Evolutionary conservation across 106 monocot genomes (phyloP).

Genomic region (Phalaenopsis equestris): DNA sequence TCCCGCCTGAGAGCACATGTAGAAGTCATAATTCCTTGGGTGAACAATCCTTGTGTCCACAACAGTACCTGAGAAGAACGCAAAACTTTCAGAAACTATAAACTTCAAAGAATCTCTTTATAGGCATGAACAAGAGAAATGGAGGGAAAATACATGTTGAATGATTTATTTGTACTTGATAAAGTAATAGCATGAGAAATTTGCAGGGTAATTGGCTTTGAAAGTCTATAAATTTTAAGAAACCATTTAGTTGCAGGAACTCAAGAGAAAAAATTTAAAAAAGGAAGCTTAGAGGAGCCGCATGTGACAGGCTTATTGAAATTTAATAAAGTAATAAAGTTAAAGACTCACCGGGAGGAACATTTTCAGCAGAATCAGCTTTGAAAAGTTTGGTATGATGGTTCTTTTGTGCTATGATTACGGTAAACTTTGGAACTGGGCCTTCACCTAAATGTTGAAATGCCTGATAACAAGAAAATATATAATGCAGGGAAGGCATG

Average conservation of each 20-base stretch:
- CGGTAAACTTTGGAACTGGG: conserved; percentile 44
- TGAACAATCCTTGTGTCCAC: conserved; percentile 66
- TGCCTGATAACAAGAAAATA: conserved; percentile 30
- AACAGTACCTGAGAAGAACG: conserved; percentile 44
- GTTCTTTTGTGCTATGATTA: conserved; percentile 71
- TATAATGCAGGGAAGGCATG: neutral
- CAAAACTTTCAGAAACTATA: neutral
- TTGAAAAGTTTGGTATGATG: conserved; percentile 77
- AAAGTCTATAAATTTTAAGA: neutral
- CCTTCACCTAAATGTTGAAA: conserved; percentile 46
- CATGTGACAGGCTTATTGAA: neutral
- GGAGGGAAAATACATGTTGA: neutral
- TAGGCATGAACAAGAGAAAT: neutral
- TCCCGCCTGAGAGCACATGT: conserved; percentile 75
- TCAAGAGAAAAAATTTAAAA: neutral
- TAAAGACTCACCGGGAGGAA: conserved; percentile 52
- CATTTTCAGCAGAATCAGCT: conserved; percentile 42
- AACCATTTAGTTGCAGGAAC: neutral
- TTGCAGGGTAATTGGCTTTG: neutral
- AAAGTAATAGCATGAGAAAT: neutral
- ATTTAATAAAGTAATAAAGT: neutral
- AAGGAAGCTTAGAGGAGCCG: neutral
- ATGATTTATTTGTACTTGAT: neutral
- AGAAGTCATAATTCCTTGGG: conserved; percentile 77
- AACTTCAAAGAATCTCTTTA: neutral